Conservation (phyloP, 768 basidiomycete species). For the Ramaria sp. region DNA sequence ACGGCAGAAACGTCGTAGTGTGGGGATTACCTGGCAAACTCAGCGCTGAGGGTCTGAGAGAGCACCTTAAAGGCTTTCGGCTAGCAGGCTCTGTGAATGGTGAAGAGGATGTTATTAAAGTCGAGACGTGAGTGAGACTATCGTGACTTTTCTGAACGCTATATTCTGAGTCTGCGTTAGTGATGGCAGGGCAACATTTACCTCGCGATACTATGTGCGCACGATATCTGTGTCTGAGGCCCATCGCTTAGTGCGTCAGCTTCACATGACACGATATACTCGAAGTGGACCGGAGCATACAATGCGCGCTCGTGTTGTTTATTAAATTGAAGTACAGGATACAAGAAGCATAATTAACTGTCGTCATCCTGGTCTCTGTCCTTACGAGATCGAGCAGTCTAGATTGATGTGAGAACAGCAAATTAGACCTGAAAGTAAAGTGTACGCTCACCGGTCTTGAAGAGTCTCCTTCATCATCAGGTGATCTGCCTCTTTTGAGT, state of each 20-base stretch:
- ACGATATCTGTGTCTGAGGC: constrained; percentile 53
- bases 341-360: constrained; percentile 9
- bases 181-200: constrained; percentile 4
- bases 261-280: constrained; percentile 47
- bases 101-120: constrained; percentile 36
- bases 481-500: constrained; percentile 65
- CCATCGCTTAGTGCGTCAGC: constrained; percentile 48
- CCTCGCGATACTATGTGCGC: constrained; percentile 31
- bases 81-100: constrained; percentile 29
- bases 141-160: background rate
- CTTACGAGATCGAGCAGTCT: constrained; percentile 7
- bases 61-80: constrained; percentile 30
- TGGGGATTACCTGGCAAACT: constrained; percentile 51
- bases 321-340: constrained; percentile 23
- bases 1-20: constrained; percentile 45
- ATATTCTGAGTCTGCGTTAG: background rate
- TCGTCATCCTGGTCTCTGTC: constrained; percentile 8
- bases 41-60: constrained; percentile 23
- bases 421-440: background rate
- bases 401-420: background rate
- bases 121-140: constrained; percentile 34
- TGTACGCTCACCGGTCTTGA: constrained; percentile 39
- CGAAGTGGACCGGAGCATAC: constrained; percentile 29
- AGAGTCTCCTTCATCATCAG: constrained; percentile 63
- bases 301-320: constrained; percentile 39